phyloP scores from a whole-genome alignment of 225 moss, liverwort and hornwort genomes.

The Sphagnum contortum region DNA sequence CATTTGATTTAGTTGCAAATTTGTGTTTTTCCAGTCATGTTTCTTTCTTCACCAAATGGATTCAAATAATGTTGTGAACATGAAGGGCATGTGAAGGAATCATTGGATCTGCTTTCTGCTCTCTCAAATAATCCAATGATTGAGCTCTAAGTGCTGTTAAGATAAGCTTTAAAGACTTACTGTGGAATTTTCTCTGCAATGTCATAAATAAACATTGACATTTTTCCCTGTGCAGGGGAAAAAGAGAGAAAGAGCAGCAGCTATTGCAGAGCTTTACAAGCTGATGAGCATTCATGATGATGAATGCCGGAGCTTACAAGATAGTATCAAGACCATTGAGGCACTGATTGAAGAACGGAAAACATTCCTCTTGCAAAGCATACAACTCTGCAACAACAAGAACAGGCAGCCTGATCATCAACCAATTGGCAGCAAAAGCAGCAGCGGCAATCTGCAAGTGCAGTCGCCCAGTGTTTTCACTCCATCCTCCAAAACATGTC shows the following conservation, averaged over 20 bases:
- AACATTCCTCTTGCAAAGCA: constrained; percentile 1
- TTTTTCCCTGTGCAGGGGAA: constrained; percentile 13
- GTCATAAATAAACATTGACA: too few relatives aligned
- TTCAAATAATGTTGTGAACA: too few relatives aligned
- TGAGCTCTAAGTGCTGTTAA: not conserved
- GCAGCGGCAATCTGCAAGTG: too few relatives aligned
- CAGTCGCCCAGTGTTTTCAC: too few relatives aligned
- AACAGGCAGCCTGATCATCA: too few relatives aligned
- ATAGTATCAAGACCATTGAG: constrained; percentile 34
- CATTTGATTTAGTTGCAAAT: too few relatives aligned
- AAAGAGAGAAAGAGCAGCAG: constrained; percentile 33
- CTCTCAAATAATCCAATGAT: too few relatives aligned
- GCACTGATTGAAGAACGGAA: constrained; percentile 15
- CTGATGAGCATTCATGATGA: constrained; percentile 27
- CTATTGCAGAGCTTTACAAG: constrained; percentile 28
- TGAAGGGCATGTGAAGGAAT: too few relatives aligned
- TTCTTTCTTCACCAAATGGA: too few relatives aligned
- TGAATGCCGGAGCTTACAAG: constrained; percentile 36
- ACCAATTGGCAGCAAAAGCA: not conserved
- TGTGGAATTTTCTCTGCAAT: too few relatives aligned
- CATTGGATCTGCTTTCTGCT: not conserved
- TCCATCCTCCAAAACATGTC: not conserved
- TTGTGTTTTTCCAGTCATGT: too few relatives aligned
- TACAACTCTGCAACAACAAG: not conserved
- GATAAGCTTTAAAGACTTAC: too few relatives aligned